A percentile compares a stretch with the other conserved stretches of the same genome.
These are phyloP conservation scores for Alternaria novae-zelandiae DNA, from an alignment of 2,329 filamentous ascomycete species.

Conservation along the genomic window DNA sequence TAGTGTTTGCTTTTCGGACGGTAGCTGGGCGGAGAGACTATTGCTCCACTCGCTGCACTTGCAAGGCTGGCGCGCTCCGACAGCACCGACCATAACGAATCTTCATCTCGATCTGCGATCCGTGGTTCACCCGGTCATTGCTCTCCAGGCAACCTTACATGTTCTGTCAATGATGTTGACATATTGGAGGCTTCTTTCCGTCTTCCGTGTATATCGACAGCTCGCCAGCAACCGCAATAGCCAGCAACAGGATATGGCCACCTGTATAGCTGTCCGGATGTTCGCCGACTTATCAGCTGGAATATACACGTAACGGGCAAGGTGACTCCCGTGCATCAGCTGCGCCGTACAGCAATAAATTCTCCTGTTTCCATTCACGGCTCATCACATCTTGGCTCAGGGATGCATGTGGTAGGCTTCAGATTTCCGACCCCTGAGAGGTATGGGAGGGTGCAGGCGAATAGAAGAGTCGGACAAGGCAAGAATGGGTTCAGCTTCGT, in stretches of 20 bases:
- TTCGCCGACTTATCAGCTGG: background rate
- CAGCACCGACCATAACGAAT: background rate
- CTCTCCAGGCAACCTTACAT: background rate
- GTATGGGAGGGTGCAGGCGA: background rate
- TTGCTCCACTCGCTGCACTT: background rate
- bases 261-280: background rate
- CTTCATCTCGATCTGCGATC: background rate
- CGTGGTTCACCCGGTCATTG: background rate
- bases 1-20: slow-evolving; percentile 3
- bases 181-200: background rate
- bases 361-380: background rate
- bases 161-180: background rate
- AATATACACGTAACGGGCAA: background rate
- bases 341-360: background rate
- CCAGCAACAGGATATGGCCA: background rate
- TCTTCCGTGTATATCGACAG: background rate
- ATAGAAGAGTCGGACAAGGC: background rate
- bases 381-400: background rate
- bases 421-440: background rate
- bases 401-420: background rate
- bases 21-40: background rate
- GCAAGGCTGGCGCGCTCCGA: background rate
- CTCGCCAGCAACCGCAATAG: background rate
- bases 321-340: background rate
- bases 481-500: background rate